Percentiles rank a stretch among this genome's conserved stretches.
Evolutionary conservation across 2,329 filamentous ascomycete species (phyloP).

Genomic region (Aspergillus aculeatus): DNA sequence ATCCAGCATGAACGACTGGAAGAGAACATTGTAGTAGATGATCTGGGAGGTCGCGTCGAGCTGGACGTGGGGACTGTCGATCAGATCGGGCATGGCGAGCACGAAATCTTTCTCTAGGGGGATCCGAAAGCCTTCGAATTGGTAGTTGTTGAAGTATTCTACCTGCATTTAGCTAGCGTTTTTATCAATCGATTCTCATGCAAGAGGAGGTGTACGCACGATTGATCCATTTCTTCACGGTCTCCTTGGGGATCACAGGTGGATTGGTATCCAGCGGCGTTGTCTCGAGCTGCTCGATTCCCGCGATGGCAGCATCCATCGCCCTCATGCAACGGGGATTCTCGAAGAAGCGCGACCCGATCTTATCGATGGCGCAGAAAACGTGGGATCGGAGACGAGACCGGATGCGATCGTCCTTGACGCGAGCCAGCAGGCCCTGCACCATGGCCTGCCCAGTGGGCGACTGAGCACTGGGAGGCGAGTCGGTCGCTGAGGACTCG

Average conservation of each 20-base stretch:
- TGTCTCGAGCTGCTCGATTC: slow-evolving; percentile 9
- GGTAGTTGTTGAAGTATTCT: slow-evolving; percentile 13
- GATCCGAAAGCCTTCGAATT: slow-evolving; percentile 19
- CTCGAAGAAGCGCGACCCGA: slow-evolving; percentile 12
- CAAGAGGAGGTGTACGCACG: background rate
- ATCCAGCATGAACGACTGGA: slow-evolving; percentile 14
- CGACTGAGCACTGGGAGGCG: background rate
- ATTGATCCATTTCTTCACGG: slow-evolving; percentile 8
- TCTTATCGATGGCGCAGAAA: slow-evolving; percentile 13
- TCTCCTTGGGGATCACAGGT: slow-evolving; percentile 10
- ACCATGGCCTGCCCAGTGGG: background rate
- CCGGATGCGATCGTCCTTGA: slow-evolving; percentile 3
- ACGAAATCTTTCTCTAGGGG: slow-evolving; percentile 15
- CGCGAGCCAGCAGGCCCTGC: background rate
- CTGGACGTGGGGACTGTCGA: slow-evolving; percentile 17
- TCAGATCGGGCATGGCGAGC: slow-evolving; percentile 16
- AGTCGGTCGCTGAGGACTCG: background rate
- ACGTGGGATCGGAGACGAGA: slow-evolving; percentile 11
- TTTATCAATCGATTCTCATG: no score
- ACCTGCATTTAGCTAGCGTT: no score
- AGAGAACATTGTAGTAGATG: slow-evolving; percentile 16
- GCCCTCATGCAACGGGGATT: slow-evolving; percentile 12
- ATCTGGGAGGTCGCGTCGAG: slow-evolving; percentile 15
- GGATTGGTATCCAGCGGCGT: background rate
- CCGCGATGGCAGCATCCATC: slow-evolving; percentile 11